phyloP scores from a whole-genome alignment of 164 flowering plant species.

The Kingdonia uniflora region DNA sequence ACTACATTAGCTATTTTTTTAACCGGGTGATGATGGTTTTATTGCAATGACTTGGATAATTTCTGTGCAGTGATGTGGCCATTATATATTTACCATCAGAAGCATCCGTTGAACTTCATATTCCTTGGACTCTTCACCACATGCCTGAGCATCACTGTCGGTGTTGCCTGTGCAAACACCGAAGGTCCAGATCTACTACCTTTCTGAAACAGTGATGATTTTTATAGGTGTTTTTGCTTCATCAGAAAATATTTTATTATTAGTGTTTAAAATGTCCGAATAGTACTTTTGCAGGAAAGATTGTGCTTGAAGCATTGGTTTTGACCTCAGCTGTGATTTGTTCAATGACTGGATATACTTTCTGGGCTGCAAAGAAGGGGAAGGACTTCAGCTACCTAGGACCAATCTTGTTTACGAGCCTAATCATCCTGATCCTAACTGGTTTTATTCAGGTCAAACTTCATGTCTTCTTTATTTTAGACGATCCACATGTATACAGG shows the following conservation, averaged over 20 bases:
- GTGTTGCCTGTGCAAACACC: constrained; percentile 83
- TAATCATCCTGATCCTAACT: constrained; percentile 53
- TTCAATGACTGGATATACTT: constrained; percentile 80
- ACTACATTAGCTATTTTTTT: not conserved
- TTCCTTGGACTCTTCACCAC: constrained; percentile 86
- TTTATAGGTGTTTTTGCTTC: no score
- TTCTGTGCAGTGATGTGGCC: constrained; percentile 76
- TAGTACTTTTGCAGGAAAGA: constrained; percentile 43
- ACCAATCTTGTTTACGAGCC: constrained; percentile 79
- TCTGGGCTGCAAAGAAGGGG: constrained; percentile 99
- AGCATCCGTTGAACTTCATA: constrained; percentile 79
- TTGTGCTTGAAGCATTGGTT: constrained; percentile 87
- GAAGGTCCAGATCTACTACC: constrained; percentile 43
- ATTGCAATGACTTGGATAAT: constrained; percentile 2
- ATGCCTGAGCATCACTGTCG: constrained; percentile 70
- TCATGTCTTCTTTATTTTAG: constrained; percentile 4
- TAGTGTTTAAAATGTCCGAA: no score
- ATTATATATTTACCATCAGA: constrained; percentile 76
- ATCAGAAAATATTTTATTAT: no score
- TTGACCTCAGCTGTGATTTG: constrained; percentile 81
- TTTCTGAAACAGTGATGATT: not conserved
- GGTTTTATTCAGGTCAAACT: constrained; percentile 70
- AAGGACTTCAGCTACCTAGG: constrained; percentile 94
- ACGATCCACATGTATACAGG: no score
- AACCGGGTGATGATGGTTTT: not conserved